Base-by-base conservation (phyloP, 495 filamentous ascomycete genomes). In the Aspergillus cavernicola region DNA sequence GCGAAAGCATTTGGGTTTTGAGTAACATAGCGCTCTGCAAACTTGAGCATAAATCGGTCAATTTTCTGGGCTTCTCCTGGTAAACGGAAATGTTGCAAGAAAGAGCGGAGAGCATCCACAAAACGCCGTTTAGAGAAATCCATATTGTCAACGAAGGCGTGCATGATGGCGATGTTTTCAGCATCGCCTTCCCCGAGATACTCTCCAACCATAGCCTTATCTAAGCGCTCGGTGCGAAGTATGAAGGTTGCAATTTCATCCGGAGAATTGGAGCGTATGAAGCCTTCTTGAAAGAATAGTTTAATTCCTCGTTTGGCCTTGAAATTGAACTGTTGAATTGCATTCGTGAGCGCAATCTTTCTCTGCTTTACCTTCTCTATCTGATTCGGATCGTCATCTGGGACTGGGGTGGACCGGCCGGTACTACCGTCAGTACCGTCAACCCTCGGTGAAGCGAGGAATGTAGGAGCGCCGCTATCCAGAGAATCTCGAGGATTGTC, bases 21-120 rank as follows among this genome's bases (percentile, higher is more conserved):
- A 32, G 84, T 87, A 31, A 92, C 85, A 64, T 99, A 99, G 22
- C 92, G 85, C 62, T 97, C 90, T 35, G 93, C 95, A 71, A 97
- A 99, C 68, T 99, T 99, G 44, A 97, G 77, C 93, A 99, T 97
- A 70, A 97, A 96, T 31, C 93, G 87, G 82, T 99, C 93, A 57
- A 99, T 99, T 74, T 99, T 99, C 66, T 99, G 93, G 1, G 92
- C 92, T 68, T 99, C 93, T 38, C 93, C 93, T 1, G 93, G 93
- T 10, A 99, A 73, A 26, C 93, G 87, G 75, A 99, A 99, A 40
- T 89, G 86, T 69, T 99, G 93, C 12, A 99, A 74, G 63, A 97
- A 99, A 45, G 87, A 81, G 22, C 93, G 83, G 11, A 99, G 74
- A 18, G 93, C 85, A 71, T 96, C 93, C 11, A 96, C 92, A 56